A percentile compares a stretch with the other conserved stretches of the same genome.
Evolutionary conservation across 2,329 filamentous ascomycete species (phyloP).

Genomic region (Talaromyces sp.): DNA sequence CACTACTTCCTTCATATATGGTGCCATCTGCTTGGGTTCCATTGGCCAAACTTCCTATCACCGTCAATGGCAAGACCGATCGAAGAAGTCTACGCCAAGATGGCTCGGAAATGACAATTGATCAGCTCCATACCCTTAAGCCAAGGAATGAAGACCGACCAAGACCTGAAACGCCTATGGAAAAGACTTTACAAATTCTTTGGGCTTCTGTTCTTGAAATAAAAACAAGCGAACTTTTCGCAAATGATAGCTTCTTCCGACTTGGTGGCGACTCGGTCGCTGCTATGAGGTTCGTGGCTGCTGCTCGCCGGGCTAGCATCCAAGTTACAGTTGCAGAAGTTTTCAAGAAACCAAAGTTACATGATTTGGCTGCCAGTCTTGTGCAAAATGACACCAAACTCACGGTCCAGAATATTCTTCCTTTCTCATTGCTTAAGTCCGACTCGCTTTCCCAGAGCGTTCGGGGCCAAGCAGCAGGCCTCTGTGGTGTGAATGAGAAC

Average conservation of each 20-base stretch:
- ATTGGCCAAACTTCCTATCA: neutral
- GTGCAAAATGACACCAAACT: neutral
- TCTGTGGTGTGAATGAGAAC: neutral
- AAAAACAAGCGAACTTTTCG: conserved; percentile 14
- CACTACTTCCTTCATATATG: neutral
- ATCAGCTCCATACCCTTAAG: conserved; percentile 14
- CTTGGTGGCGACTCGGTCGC: conserved; percentile 23
- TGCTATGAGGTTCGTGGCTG: conserved; percentile 17
- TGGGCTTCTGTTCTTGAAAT: conserved; percentile 21
- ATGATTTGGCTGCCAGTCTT: neutral
- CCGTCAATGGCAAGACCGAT: conserved; percentile 6
- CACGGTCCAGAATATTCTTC: neutral
- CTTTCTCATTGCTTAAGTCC: neutral
- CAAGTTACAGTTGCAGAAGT: conserved; percentile 8
- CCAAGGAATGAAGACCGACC: neutral
- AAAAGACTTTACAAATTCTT: conserved; percentile 13
- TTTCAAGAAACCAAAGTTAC: conserved; percentile 1
- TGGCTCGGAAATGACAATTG: neutral
- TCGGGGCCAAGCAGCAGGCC: conserved; percentile 1
- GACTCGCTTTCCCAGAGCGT: neutral
- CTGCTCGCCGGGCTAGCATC: neutral
- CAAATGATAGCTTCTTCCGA: conserved; percentile 25
- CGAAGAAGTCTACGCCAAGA: neutral
- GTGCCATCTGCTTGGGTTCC: neutral
- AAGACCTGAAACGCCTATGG: conserved; percentile 6